Conservation (phyloP, 129 eudicot genomes). For the Solidago caesia region DNA sequence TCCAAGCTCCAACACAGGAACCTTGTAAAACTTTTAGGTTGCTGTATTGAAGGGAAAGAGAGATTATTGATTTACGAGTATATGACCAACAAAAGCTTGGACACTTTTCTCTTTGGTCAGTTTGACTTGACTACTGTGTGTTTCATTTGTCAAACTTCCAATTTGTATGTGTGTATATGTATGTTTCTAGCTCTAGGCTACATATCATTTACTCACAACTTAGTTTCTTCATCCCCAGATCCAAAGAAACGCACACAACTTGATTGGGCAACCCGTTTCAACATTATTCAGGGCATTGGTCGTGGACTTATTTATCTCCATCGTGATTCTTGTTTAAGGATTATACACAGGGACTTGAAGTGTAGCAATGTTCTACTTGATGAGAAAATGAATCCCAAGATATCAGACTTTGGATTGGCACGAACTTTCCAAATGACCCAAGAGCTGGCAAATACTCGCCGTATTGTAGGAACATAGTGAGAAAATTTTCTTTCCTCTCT, state of each 20-base stretch:
- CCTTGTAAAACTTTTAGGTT: slow-evolving; percentile 37
- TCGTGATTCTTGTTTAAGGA: slow-evolving; percentile 40
- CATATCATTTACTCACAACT: neutral
- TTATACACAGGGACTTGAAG: slow-evolving; percentile 47
- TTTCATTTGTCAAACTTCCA: neutral
- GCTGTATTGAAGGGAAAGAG: slow-evolving; percentile 35
- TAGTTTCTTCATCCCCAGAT: slow-evolving; percentile 26
- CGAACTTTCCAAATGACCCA: slow-evolving; percentile 32
- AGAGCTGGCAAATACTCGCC: slow-evolving; percentile 32
- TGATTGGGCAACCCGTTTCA: slow-evolving; percentile 39
- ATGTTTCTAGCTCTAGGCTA: neutral
- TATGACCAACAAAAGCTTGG: slow-evolving; percentile 39
- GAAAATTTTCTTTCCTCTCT: neutral
- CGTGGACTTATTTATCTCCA: slow-evolving; percentile 42
- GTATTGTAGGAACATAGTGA: slow-evolving; percentile 39
- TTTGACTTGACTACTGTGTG: neutral
- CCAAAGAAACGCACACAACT: slow-evolving; percentile 23
- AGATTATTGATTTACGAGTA: slow-evolving; percentile 34
- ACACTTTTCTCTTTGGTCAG: slow-evolving; percentile 38
- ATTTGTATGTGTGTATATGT: neutral
- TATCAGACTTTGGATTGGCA: slow-evolving; percentile 49
- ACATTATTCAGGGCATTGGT: slow-evolving; percentile 37
- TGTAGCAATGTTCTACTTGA: slow-evolving; percentile 37
- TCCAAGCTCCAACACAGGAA: slow-evolving; percentile 39
- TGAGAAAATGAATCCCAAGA: slow-evolving; percentile 41